phyloP scores from a whole-genome alignment of 2,329 filamentous ascomycete species.

The Colletotrichum sp. region DNA sequence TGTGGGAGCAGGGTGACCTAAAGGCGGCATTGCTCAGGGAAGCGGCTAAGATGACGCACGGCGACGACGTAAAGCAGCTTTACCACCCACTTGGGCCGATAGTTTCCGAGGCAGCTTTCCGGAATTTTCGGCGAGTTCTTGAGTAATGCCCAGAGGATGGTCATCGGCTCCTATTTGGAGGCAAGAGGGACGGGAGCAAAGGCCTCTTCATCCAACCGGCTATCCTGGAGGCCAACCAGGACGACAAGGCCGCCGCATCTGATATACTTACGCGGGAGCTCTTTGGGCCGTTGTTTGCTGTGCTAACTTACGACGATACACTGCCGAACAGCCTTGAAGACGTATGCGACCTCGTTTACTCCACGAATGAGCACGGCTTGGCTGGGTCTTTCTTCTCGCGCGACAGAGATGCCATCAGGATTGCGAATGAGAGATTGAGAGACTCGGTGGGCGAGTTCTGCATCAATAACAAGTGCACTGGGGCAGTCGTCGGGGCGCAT shows the following conservation, averaged over 20 bases:
- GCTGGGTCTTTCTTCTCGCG: background rate
- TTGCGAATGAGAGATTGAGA: background rate
- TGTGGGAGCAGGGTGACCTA: background rate
- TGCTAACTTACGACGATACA: background rate
- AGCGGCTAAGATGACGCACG: background rate
- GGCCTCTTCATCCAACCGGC: background rate
- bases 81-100: background rate
- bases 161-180: background rate
- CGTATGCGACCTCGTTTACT: background rate
- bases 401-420: background rate
- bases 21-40: background rate
- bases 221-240: background rate
- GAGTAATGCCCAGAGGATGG: background rate
- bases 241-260: background rate
- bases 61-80: background rate
- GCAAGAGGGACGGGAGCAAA: background rate
- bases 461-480: conserved; percentile 1
- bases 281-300: background rate
- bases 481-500: background rate
- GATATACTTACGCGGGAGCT: background rate
- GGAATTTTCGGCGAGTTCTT: background rate
- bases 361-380: background rate
- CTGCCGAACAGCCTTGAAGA: background rate
- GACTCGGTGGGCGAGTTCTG: background rate
- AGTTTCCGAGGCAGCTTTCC: background rate